phyloP scores from a whole-genome alignment of 352 stramenopile genomes.

The Halophytophthora polymorphica region DNA sequence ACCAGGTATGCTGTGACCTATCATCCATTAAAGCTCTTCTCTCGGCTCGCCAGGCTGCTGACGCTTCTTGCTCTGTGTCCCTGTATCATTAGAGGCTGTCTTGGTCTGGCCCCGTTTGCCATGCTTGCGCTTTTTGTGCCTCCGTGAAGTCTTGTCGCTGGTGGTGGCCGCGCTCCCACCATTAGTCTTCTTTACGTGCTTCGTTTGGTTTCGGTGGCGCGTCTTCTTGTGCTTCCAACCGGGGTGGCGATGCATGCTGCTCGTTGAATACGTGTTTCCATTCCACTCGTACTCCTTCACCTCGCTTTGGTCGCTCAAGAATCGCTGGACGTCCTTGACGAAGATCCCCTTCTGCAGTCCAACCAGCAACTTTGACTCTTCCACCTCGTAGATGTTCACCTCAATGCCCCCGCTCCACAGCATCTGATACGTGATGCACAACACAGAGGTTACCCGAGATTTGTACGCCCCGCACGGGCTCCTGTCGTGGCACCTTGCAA shows the following conservation, averaged over 20 bases:
- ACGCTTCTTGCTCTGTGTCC: no score
- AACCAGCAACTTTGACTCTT: slow-evolving; percentile 48
- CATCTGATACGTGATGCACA: slow-evolving; percentile 31
- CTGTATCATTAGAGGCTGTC: no score
- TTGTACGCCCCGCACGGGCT: neutral
- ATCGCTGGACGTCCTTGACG: slow-evolving; percentile 38
- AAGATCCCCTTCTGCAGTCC: slow-evolving; percentile 64
- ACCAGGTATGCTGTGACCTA: no score
- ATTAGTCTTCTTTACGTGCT: neutral
- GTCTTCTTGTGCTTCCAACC: slow-evolving; percentile 3
- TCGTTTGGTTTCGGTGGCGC: slow-evolving; percentile 1
- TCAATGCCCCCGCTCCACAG: slow-evolving; percentile 72
- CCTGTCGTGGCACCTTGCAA: no score
- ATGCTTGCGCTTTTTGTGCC: no score
- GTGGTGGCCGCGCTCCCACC: no score
- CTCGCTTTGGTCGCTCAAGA: slow-evolving; percentile 49
- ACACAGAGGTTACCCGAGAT: slow-evolving; percentile 1
- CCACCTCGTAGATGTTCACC: slow-evolving; percentile 69
- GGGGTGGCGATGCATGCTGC: neutral
- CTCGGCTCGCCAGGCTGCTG: no score
- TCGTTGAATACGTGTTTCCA: slow-evolving; percentile 29
- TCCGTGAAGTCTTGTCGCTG: no score
- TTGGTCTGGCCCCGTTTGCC: no score
- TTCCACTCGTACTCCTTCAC: slow-evolving; percentile 71
- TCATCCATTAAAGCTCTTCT: no score